A percentile compares a stretch with the other conserved stretches of the same genome.
Conservation (phyloP, 2,329 filamentous ascomycete genomes). For the Calonectria pteridis region DNA sequence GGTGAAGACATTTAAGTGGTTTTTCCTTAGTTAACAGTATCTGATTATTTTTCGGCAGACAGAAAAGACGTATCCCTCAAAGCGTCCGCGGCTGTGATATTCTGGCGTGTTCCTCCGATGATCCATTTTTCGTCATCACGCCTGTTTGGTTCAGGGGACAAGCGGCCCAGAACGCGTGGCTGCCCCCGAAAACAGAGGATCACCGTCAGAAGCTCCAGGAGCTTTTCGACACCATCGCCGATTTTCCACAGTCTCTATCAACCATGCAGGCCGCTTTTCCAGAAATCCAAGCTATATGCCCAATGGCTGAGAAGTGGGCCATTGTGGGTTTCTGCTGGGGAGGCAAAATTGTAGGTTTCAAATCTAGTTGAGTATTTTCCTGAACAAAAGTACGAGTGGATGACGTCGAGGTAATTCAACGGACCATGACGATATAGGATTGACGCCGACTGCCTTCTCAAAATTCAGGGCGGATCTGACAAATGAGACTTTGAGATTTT, state of each 20-base stretch:
- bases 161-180: neutral
- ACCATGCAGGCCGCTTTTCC: neutral
- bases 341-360: neutral
- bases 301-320: neutral
- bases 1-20: neutral
- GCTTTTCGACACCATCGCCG: neutral
- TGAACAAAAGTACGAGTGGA: neutral
- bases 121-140: neutral
- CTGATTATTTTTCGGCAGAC: neutral
- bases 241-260: neutral
- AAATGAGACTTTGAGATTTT: neutral
- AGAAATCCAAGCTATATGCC: neutral
- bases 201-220: neutral
- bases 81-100: neutral
- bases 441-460: neutral
- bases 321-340: neutral
- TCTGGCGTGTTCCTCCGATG: neutral
- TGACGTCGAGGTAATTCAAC: neutral
- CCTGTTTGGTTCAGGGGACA: neutral
- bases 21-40: neutral
- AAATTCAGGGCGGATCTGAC: neutral
- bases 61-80: neutral
- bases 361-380: neutral
- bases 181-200: neutral
- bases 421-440: neutral